Evolutionary conservation across 179 eudicot species (phyloP), one percentile per base, ranked within the genome.

Genomic region (Nepenthes alata): DNA sequence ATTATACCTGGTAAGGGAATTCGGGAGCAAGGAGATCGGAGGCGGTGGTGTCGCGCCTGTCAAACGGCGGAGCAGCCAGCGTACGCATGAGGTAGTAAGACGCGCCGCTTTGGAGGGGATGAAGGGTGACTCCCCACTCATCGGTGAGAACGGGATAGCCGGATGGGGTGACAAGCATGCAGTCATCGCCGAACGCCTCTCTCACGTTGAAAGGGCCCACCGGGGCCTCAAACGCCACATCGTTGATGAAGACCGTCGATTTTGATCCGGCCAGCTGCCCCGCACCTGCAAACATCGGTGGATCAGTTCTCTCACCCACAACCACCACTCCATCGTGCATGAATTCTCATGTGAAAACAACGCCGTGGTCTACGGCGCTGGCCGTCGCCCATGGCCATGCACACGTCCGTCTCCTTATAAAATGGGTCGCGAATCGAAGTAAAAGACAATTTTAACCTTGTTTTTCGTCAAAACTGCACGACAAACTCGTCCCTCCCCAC

Each of bases 181-280:
- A 87, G 61, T 84, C 86, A 14, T 81, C 95, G 2, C 98, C 98
- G 53, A 91, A 91, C 11, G 81, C 83, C 65, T 82, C 91, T 12
- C 79, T 74, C 45, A 91, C 84, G 62, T 85, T 86, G 51, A 89
- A 77, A 2, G 80, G 81, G 3, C 78, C 96, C 0, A 61, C 57
- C 3, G 76, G 80, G 3, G 89, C 88, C 73, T 91, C 95, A 6
- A 83, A 70, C 6, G 80, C 77, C 77, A 83, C 77, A 4, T 86
- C 90, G 50, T 89, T 85, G 47, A 89, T 79, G 58, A 84, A 83
- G 64, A 89, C 91, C 48, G 80, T 87, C 4, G 79, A 72, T 72
- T 70, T 87, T 0, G 65, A 70, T 1, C 75, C 71, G 0, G 68
- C 2, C 11, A 65, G 2, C 1, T 75, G 87, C 11, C 84, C 89